Evolutionary conservation across 1,284 basidiomycete genomes (phyloP), one percentile per base, ranked within the genome.

Genomic region (Papiliotrema terrestris): DNA sequence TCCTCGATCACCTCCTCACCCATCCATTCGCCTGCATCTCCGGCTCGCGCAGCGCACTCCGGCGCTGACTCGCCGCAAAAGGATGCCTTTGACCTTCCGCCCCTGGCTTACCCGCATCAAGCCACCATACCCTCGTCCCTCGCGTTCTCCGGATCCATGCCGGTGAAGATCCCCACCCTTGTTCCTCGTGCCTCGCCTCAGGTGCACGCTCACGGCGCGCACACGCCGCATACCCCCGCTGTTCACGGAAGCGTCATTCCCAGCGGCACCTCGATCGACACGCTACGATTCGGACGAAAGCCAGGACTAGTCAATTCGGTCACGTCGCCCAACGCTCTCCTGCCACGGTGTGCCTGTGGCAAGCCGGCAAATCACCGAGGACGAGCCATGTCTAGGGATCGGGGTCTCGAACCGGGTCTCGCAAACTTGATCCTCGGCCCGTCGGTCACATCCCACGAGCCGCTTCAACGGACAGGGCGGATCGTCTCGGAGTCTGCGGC

Each of bases 271-370:
- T 72, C 69, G 19, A 65, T 73, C 48, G 73, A 75, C 47, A 75
- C 73, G 0, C 63, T 75, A 17, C 71, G 71, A 36, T 75, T 72
- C 54, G 73, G 72, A 25, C 69, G 73, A 48, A 70, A 70, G 54
- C 67, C 72, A 14, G 61, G 64, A 51, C 62, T 66, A 17, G 67
- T 66, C 54, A 75, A 75, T 59, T 62, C 53, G 20, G 72, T 75
- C 25, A 70, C 66, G 4, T 73, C 72, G 35, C 73, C 73, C 15
- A 72, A 73, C 39, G 73, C 71, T 5, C 65, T 75, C 13, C 43
- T 62, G 17, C 66, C 73, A 20, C 61, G 71, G 45, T 75, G 73
- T 45, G 71, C 71, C 3, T 75, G 73, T 55, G 73, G 73, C 6
- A 61, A 66, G 26, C 59, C 71, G 8, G 60, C 67, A 3, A 66